These are phyloP conservation scores for Kalmusia sp. DNA, from an alignment of 2,329 filamentous ascomycete species.

Conservation along the genomic window DNA sequence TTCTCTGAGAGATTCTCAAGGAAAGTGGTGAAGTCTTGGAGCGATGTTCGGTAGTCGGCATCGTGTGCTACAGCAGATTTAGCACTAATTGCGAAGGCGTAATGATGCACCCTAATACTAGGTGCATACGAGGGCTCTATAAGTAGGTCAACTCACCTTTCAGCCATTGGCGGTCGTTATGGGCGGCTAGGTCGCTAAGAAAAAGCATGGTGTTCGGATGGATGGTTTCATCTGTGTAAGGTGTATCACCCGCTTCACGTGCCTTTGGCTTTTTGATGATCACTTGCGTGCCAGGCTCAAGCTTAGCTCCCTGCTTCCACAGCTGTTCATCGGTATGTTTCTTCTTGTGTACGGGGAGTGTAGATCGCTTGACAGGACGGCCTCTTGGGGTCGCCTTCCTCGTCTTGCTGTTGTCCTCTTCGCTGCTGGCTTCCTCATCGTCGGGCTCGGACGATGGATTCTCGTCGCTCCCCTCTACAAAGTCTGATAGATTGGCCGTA, in stretches of 20 bases:
- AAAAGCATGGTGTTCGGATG: constrained; percentile 71
- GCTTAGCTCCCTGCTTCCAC: constrained; percentile 63
- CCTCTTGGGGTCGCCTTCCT: constrained; percentile 33
- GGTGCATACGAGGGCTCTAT: neutral
- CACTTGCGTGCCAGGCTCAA: constrained; percentile 66
- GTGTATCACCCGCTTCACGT: constrained; percentile 64
- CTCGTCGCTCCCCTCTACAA: constrained; percentile 48
- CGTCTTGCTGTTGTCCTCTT: constrained; percentile 34
- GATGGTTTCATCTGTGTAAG: constrained; percentile 64
- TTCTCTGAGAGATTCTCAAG: constrained; percentile 74
- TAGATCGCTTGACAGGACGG: constrained; percentile 25
- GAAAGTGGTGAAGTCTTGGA: constrained; percentile 83
- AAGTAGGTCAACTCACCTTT: constrained; percentile 56
- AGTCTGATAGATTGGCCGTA: constrained; percentile 46
- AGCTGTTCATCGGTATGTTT: constrained; percentile 55
- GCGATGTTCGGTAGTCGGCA: constrained; percentile 76
- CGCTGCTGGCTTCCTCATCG: constrained; percentile 38
- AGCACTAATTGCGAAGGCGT: constrained; percentile 11
- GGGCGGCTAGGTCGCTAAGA: constrained; percentile 62
- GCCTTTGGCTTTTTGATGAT: constrained; percentile 70
- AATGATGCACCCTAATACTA: neutral
- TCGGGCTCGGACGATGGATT: constrained; percentile 38
- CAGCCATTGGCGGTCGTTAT: constrained; percentile 70
- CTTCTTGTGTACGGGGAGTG: constrained; percentile 30
- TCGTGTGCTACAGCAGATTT: constrained; percentile 69